A percentile compares a stretch with the other conserved stretches of the same genome.
Evolutionary conservation across 805 yeast species (phyloP).

Genomic region (Metschnikowia aberdeeniae): DNA sequence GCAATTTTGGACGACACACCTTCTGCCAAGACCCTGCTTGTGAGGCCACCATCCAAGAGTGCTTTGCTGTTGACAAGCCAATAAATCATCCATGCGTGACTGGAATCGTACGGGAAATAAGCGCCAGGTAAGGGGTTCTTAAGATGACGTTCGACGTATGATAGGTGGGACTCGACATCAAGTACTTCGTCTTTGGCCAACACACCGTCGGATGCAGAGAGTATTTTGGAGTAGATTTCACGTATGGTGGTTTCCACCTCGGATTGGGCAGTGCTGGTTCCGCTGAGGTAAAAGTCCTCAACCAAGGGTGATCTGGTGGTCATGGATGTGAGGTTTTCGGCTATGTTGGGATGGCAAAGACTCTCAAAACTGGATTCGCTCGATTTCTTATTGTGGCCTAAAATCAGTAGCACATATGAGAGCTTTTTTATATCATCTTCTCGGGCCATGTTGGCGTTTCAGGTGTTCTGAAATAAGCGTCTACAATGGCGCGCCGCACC

Average conservation of each 20-base stretch:
- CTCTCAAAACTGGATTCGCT: conserved; percentile 16
- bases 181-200: conserved; percentile 11
- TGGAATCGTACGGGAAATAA: conserved; percentile 68
- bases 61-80: conserved; percentile 63
- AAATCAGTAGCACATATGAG: conserved; percentile 11
- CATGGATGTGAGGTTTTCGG: conserved; percentile 9
- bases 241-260: conserved; percentile 27
- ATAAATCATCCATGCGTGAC: conserved; percentile 87
- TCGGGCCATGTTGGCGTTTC: conserved; percentile 3
- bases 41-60: conserved; percentile 16
- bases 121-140: conserved; percentile 45
- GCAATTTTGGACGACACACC: conserved; percentile 23
- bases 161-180: conserved; percentile 34
- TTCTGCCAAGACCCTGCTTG: conserved; percentile 3
- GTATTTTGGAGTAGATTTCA: conserved; percentile 25
- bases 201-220: conserved; percentile 9
- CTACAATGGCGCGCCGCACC: conserved; percentile 2
- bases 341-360: conserved; percentile 10
- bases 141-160: conserved; percentile 41
- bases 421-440: conserved; percentile 8
- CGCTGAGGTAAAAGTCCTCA: conserved; percentile 24
- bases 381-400: conserved; percentile 3
- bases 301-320: conserved; percentile 10
- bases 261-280: conserved; percentile 37
- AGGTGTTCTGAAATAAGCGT: background rate